These are phyloP conservation scores for Pichia sp. DNA, from an alignment of 1,139 yeast species.

Conservation along the genomic window DNA sequence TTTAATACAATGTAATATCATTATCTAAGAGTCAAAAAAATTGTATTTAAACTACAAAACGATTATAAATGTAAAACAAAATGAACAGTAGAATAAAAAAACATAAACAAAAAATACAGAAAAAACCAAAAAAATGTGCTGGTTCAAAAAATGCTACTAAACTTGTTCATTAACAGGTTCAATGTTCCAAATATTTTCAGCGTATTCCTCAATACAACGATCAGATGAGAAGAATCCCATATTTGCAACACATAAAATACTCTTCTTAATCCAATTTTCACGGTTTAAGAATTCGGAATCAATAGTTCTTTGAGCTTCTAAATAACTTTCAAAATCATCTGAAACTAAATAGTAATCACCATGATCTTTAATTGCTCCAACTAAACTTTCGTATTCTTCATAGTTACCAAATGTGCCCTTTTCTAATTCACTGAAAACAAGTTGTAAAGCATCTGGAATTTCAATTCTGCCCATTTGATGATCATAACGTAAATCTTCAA, in stretches of 20 bases:
- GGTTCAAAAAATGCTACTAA: background rate
- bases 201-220: constrained; percentile 87
- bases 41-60: too few species aligned
- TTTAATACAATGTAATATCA: too few species aligned
- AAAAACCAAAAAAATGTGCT: background rate
- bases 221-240: constrained; percentile 93
- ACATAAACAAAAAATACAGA: background rate
- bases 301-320: constrained; percentile 71
- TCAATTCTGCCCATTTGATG: constrained; percentile 53
- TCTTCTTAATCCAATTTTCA: constrained; percentile 69
- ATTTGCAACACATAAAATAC: constrained; percentile 76
- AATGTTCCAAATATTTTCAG: constrained; percentile 88
- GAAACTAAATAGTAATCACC: constrained; percentile 85
- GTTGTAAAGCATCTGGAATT: constrained; percentile 49
- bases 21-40: too few species aligned
- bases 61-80: too few species aligned
- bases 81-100: constrained; percentile 17
- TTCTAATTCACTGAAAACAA: constrained; percentile 66
- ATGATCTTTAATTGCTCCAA: constrained; percentile 61
- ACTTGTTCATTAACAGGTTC: constrained; percentile 51
- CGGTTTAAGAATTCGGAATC: constrained; percentile 65
- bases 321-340: constrained; percentile 82
- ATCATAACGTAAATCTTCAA: constrained; percentile 73
- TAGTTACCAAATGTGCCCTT: constrained; percentile 67
- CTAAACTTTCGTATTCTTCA: constrained; percentile 58